These are phyloP conservation scores for Candida nonsorbophila DNA, from an alignment of 805 yeast genomes.

Conservation along the genomic window DNA sequence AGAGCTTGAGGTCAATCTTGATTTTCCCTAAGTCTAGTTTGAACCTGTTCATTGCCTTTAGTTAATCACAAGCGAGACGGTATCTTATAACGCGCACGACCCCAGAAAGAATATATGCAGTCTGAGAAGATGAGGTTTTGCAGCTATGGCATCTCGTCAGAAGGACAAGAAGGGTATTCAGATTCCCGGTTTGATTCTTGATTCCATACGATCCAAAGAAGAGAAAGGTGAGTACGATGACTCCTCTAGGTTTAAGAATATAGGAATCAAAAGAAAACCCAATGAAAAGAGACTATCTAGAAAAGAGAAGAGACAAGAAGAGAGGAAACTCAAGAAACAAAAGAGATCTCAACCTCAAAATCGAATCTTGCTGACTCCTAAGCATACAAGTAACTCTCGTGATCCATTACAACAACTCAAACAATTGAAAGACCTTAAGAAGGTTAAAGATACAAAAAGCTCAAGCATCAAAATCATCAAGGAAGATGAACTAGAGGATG, in stretches of 20 bases:
- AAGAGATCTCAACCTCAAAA: constrained; percentile 17
- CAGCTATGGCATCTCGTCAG: neutral
- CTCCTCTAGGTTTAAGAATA: constrained; percentile 11
- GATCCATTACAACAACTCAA: too few relatives aligned
- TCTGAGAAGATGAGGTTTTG: constrained; percentile 1
- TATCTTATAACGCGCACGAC: neutral
- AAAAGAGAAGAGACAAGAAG: constrained; percentile 33
- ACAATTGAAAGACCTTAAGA: too few relatives aligned
- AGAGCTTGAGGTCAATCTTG: constrained; percentile 32
- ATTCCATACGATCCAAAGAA: constrained; percentile 40
- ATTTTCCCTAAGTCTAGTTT: constrained; percentile 33
- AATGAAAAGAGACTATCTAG: constrained; percentile 16
- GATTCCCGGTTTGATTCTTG: constrained; percentile 50
- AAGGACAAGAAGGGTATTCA: constrained; percentile 41
- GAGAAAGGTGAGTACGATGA: constrained; percentile 41
- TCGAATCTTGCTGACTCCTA: too few relatives aligned
- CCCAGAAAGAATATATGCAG: neutral
- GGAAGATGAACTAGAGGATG: neutral
- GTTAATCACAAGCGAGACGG: neutral
- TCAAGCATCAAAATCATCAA: too few relatives aligned
- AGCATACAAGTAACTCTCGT: too few relatives aligned
- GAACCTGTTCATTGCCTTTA: constrained; percentile 21
- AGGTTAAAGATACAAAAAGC: too few relatives aligned
- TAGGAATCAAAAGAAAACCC: constrained; percentile 3
- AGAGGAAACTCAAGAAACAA: constrained; percentile 25